A percentile compares a stretch with the other conserved stretches of the same genome.
phyloP scores from a whole-genome alignment of 75 land plant species.

The Gnetum montanum region DNA sequence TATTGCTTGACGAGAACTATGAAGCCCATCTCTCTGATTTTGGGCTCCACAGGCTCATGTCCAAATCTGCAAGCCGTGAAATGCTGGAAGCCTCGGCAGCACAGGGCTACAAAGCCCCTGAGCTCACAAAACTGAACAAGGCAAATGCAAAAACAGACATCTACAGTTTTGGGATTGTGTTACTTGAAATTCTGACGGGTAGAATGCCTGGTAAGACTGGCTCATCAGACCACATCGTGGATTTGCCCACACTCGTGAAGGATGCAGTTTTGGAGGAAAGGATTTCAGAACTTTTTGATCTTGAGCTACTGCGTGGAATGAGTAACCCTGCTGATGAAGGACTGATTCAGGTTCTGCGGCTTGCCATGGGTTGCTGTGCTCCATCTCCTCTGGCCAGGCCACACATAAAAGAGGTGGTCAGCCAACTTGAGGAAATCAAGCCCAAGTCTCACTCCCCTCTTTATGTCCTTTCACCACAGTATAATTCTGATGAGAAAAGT shows the following conservation, averaged over 20 bases:
- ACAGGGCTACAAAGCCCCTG: constrained; percentile 29
- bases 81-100: constrained; percentile 20
- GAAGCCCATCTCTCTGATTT: constrained; percentile 24
- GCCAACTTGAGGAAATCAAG: constrained; percentile 27
- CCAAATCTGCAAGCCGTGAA: constrained; percentile 9
- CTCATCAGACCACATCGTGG: constrained; percentile 9
- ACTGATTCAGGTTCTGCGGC: constrained; percentile 26
- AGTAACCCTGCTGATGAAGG: constrained; percentile 24
- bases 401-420: constrained; percentile 27
- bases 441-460: constrained; percentile 21
- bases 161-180: constrained; percentile 27
- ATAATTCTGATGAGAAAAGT: constrained; percentile 10
- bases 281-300: constrained; percentile 27
- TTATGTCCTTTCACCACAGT: constrained; percentile 15
- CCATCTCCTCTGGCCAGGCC: constrained; percentile 23
- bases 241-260: constrained; percentile 21
- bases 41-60: constrained; percentile 24
- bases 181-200: constrained; percentile 25
- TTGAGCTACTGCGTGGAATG: constrained; percentile 19
- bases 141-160: constrained; percentile 29
- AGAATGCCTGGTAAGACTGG: constrained; percentile 11
- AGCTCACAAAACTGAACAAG: constrained; percentile 20
- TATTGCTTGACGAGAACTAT: constrained; percentile 24
- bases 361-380: constrained; percentile 34
- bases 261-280: constrained; percentile 26